phyloP scores from a whole-genome alignment of 257 asterid species.

The Solanum paucissectum region DNA sequence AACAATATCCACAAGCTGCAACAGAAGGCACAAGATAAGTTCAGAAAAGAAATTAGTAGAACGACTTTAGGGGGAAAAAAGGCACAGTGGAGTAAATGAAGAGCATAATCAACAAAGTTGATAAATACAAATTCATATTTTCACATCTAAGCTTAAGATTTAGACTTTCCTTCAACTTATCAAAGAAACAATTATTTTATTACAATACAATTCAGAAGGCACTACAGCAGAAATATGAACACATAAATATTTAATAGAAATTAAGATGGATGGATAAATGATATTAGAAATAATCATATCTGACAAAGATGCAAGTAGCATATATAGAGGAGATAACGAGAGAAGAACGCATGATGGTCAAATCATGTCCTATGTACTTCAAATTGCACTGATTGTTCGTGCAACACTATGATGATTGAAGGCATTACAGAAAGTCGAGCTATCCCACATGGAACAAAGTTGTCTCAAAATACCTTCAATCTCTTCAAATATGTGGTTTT shows the following conservation, averaged over 20 bases:
- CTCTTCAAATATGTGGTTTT: background rate
- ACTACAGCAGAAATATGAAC: background rate
- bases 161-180: background rate
- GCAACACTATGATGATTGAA: background rate
- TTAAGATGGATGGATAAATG: background rate
- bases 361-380: background rate
- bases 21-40: slow-evolving; percentile 7
- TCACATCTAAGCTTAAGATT: background rate
- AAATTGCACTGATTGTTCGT: background rate
- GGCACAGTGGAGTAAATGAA: background rate
- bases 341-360: background rate
- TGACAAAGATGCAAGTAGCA: background rate
- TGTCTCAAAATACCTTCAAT: background rate
- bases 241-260: background rate
- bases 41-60: background rate
- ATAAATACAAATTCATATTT: background rate
- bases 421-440: background rate
- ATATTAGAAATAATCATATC: background rate
- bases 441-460: background rate
- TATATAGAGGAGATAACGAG: background rate
- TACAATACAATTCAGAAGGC: background rate
- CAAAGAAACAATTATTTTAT: background rate
- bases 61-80: background rate
- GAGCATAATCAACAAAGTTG: background rate
- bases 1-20: slow-evolving; percentile 83